phyloP scores from a whole-genome alignment of 495 filamentous ascomycete species.

The Massariosphaeria phaeospora region DNA sequence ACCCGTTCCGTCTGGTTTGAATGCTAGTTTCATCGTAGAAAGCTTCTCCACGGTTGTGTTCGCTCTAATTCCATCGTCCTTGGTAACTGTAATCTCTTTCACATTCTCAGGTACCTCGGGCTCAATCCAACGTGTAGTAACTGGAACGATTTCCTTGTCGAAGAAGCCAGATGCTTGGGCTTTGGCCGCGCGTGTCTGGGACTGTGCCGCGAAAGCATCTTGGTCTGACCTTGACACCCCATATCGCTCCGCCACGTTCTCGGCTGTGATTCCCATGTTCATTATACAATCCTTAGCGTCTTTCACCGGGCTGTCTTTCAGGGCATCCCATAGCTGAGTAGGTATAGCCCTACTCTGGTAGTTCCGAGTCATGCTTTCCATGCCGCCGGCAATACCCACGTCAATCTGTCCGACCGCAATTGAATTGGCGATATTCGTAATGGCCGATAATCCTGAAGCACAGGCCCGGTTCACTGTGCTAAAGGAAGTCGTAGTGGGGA shows the following conservation, averaged over 20 bases:
- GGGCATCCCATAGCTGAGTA: conserved; percentile 67
- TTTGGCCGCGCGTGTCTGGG: conserved; percentile 62
- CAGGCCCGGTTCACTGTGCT: conserved; percentile 87
- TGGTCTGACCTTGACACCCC: conserved; percentile 69
- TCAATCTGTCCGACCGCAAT: conserved; percentile 68
- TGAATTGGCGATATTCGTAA: conserved; percentile 63
- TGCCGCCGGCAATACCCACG: conserved; percentile 80
- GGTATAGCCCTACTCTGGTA: conserved; percentile 81
- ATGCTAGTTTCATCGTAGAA: conserved; percentile 77
- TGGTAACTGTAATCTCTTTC: conserved; percentile 55
- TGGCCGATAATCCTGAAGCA: conserved; percentile 66
- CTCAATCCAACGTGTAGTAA: conserved; percentile 58
- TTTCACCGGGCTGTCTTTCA: conserved; percentile 58
- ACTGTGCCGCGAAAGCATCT: conserved; percentile 73
- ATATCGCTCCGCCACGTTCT: conserved; percentile 81
- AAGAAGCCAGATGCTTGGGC: conserved; percentile 68
- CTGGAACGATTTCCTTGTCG: conserved; percentile 71
- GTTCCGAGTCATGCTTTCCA: conserved; percentile 91
- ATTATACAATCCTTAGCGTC: conserved; percentile 83
- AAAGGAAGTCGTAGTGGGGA: conserved; percentile 66
- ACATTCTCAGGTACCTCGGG: conserved; percentile 58
- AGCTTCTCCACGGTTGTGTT: conserved; percentile 63
- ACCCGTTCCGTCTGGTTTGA: conserved; percentile 62
- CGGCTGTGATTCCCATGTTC: conserved; percentile 89
- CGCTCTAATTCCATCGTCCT: conserved; percentile 78